phyloP scores from a whole-genome alignment of 1,284 basidiomycete genomes.

The Singerocomus rubriflavus region DNA sequence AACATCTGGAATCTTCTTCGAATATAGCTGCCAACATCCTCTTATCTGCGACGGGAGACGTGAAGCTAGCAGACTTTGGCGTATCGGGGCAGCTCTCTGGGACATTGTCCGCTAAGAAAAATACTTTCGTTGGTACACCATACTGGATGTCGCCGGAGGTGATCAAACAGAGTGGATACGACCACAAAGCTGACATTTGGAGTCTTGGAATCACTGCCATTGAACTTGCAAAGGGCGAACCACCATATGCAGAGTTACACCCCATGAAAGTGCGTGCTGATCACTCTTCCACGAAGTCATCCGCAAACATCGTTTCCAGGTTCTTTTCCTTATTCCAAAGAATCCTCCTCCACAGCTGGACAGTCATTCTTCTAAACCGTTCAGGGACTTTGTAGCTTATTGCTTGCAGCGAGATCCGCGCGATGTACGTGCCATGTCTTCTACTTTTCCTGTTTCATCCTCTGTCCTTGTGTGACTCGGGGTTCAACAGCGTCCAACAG shows the following conservation, averaged over 20 bases:
- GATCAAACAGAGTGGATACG: slow-evolving; percentile 99
- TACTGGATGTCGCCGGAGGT: slow-evolving; percentile 99
- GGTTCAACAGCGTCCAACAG: slow-evolving; percentile 74
- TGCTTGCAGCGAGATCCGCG: slow-evolving; percentile 94
- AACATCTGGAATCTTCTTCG: slow-evolving; percentile 3
- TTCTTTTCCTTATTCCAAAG: slow-evolving; percentile 97
- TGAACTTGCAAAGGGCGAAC: slow-evolving; percentile 95
- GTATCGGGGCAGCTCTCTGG: slow-evolving; percentile 98
- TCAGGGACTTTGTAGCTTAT: slow-evolving; percentile 90
- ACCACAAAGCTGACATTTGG: slow-evolving; percentile 99
- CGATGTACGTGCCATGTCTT: slow-evolving; percentile 53
- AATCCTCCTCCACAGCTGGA: slow-evolving; percentile 92
- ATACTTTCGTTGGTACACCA: slow-evolving; percentile 95
- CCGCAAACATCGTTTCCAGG: slow-evolving; percentile 43
- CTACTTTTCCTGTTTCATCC: not conserved
- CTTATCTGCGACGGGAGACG: slow-evolving; percentile 91
- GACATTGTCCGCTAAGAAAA: slow-evolving; percentile 96
- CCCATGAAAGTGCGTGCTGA: slow-evolving; percentile 84
- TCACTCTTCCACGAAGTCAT: not conserved
- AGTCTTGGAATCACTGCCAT: slow-evolving; percentile 96
- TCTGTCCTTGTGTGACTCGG: slow-evolving; percentile 12
- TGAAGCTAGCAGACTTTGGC: slow-evolving; percentile 98
- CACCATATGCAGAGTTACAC: slow-evolving; percentile 96
- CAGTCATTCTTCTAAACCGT: slow-evolving; percentile 84
- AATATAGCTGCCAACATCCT: slow-evolving; percentile 88